Evolutionary conservation across 371 early-diverging fungal genomes (phyloP), one percentile per base, ranked within the genome.

Genomic region (Mucor lusitanicus): DNA sequence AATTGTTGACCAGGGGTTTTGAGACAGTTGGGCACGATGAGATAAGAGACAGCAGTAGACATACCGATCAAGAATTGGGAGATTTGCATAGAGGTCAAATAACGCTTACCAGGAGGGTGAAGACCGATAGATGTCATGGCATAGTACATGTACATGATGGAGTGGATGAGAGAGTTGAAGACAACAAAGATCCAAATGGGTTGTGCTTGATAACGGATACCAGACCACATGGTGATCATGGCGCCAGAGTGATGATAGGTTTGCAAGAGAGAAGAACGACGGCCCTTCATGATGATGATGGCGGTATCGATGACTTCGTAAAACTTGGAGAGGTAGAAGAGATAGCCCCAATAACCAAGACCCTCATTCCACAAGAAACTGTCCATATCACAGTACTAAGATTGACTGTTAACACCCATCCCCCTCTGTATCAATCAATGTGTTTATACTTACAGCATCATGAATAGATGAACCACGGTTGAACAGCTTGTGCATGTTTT

Each of bases 111-210:
- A 9, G 92, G 94, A 32, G 93, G 94, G 66, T 85, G 87, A 42
- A 92, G 71, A 25, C 94, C 94, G 25, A 92, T 67, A 25, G 88
- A 89, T 15, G 94, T 93, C 60, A 88, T 77, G 28, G 92, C 88
- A 62, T 95, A 96, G 82, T 95, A 95, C 57, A 81, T 76, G 79
- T 96, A 96, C 96, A 96, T 96, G 83, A 94, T 77, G 64, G 95
- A 88, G 78, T 96, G 96, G 61, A 96, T 92, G 68, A 94, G 91
- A 8, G 94, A 94, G 82, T 95, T 96, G 79, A 92, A 89, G 48
- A 93, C 79, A 46, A 94, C 94, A 74, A 95, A 94, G 70, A 94
- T 89, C 86, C 93, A 93, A 74, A 91, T 90, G 28, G 92, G 91
- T 21, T 91, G 88, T 1, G 93, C 87, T 62, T 83, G 78, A 72